phyloP scores from a whole-genome alignment of 768 basidiomycete genomes.

The Mycena metata region DNA sequence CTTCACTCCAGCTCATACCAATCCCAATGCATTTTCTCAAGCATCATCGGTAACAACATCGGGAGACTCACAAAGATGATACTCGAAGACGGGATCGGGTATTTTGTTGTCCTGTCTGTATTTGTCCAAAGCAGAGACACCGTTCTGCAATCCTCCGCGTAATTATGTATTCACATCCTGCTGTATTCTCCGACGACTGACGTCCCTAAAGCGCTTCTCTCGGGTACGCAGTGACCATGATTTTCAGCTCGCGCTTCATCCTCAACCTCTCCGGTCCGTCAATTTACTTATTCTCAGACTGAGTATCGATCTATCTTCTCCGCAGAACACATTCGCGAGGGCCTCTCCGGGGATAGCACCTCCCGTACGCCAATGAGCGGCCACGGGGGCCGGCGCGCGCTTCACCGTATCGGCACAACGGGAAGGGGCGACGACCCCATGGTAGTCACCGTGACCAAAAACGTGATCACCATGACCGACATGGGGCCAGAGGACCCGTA shows the following conservation, averaged over 20 bases:
- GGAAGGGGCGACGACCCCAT: neutral
- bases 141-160: conserved; percentile 23
- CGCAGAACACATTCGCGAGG: conserved; percentile 28
- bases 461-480: conserved; percentile 31
- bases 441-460: conserved; percentile 22
- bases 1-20: neutral
- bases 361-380: neutral
- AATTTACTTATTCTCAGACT: neutral
- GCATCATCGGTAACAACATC: neutral
- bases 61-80: conserved; percentile 21
- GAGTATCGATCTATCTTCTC: neutral
- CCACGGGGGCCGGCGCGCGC: no score
- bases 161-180: neutral
- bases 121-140: conserved; percentile 29
- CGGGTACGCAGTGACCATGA: conserved; percentile 11
- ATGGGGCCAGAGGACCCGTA: conserved; percentile 28
- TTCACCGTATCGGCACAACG: neutral
- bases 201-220: neutral
- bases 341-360: conserved; percentile 22
- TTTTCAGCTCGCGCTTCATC: conserved; percentile 35
- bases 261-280: conserved; percentile 35
- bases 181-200: neutral
- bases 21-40: neutral
- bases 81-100: conserved; percentile 26
- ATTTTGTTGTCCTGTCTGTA: conserved; percentile 20